Evolutionary conservation across 2,329 filamentous ascomycete species (phyloP), one percentile per base, ranked within the genome.

Genomic region (Epichloe typhina): DNA sequence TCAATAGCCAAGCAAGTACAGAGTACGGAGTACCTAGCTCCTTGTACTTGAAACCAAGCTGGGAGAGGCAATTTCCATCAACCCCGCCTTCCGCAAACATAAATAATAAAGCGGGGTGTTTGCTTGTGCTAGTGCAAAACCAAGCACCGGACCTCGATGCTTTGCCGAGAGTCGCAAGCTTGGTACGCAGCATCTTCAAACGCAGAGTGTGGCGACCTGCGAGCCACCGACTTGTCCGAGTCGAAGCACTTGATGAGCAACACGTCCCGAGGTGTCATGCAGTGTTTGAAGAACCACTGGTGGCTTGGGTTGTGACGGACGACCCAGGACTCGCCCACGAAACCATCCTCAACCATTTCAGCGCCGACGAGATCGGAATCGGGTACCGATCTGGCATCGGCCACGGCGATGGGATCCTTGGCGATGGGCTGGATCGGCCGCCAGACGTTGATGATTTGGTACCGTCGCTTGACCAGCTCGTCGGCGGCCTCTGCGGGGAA

Each of bases 101-200:
- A 31, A 9, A 31, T 31, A 9, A 31, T 31, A 31, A 31, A 31
- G 31, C 31, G 31, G 31, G 31, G 31, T 19, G 19, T 23, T 7
- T 13, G 5, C 8, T 12, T 8, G 9, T 5, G 40, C 36, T 78
- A 74, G 56, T 82, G 81, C 58, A 82, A 82, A 0, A 83, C 75
- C 60, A 83, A 64, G 52, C 77, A 80, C 56, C 80, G 67, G 1
- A 83, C 79, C 66, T 84, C 80, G 53, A 84, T 83, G 58, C 78
- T 82, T 67, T 84, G 75, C 55, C 80, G 58, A 8, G 73, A 73
- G 49, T 74, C 73, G 23, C 75, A 80, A 12, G 74, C 77, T 47
- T 71, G 69, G 0, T 84, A 60, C 73, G 37, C 47, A 8, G 69
- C 65, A 59, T 79, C 71, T 13, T 66, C 64, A 66, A 82, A 80